Percentiles rank a stretch among this genome's conserved stretches.
Conservation (phyloP, 805 yeast genomes). For the Metschnikowia similis region DNA sequence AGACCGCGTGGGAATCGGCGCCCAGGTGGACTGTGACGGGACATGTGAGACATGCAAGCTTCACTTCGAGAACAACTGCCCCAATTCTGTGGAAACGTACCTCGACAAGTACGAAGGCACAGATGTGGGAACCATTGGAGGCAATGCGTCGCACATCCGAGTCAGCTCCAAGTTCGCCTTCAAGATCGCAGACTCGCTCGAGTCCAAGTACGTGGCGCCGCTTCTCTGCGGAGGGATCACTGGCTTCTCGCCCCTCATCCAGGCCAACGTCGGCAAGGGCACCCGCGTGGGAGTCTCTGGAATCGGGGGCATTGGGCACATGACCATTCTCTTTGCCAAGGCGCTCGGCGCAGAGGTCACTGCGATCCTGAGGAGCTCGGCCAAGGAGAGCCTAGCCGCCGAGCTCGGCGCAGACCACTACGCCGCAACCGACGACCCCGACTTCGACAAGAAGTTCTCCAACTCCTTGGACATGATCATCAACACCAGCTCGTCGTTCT, state of each 20-base stretch:
- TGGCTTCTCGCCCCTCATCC: slow-evolving; percentile 19
- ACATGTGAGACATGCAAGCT: slow-evolving; percentile 12
- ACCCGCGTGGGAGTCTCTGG: slow-evolving; percentile 57
- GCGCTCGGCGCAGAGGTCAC: slow-evolving; percentile 62
- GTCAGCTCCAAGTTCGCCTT: slow-evolving; percentile 16
- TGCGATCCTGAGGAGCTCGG: slow-evolving; percentile 49
- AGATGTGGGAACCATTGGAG: slow-evolving; percentile 15
- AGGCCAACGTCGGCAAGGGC: slow-evolving; percentile 16
- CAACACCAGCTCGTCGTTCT: slow-evolving; percentile 16
- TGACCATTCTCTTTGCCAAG: slow-evolving; percentile 55
- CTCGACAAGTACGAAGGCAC: slow-evolving; percentile 11
- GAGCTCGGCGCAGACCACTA: slow-evolving; percentile 51
- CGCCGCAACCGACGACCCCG: slow-evolving; percentile 19
- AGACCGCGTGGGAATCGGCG: slow-evolving; percentile 79
- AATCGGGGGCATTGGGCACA: slow-evolving; percentile 66
- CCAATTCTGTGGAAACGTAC: slow-evolving; percentile 12
- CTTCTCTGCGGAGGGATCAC: slow-evolving; percentile 22
- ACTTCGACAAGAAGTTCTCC: slow-evolving; percentile 15
- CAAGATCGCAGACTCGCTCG: slow-evolving; percentile 16
- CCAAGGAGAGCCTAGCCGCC: slow-evolving; percentile 49
- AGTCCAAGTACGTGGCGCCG: slow-evolving; percentile 16
- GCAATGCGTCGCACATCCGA: slow-evolving; percentile 16
- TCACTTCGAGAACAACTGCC: slow-evolving; percentile 13
- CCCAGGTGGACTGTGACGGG: slow-evolving; percentile 36
- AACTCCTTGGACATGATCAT: slow-evolving; percentile 14